Evolutionary conservation across 192 early-diverging fungal genomes (phyloP).

Genomic region (Backusella parvicylindrica): DNA sequence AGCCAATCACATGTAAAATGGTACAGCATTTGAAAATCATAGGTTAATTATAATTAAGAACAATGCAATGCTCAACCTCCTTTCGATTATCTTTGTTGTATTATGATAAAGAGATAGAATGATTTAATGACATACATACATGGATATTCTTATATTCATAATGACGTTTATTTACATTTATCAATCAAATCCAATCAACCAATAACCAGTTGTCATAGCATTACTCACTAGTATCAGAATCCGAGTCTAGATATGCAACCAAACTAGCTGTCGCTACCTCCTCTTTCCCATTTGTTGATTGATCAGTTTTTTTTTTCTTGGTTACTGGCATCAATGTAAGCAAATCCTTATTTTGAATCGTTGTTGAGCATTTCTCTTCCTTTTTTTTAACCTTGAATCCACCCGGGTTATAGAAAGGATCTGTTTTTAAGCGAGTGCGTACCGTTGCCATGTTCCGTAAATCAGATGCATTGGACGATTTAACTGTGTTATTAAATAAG

Average conservation of each 20-base stretch:
- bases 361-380: background rate
- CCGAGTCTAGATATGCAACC: slow-evolving; percentile 4
- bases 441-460: slow-evolving; percentile 16
- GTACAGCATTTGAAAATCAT: background rate
- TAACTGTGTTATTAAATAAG: background rate
- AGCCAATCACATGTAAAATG: background rate
- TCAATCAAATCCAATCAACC: background rate
- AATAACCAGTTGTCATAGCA: no score
- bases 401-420: slow-evolving; percentile 36
- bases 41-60: background rate
- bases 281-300: background rate
- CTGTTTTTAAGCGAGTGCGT: slow-evolving; percentile 39
- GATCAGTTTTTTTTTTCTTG: background rate
- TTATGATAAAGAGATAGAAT: background rate
- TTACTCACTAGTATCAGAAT: slow-evolving; percentile 1
- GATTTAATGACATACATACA: background rate
- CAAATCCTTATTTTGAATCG: background rate
- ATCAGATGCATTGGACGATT: background rate
- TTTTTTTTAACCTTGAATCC: background rate
- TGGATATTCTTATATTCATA: background rate
- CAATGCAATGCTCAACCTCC: background rate
- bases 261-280: background rate
- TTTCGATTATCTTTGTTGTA: background rate
- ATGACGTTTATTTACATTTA: background rate
- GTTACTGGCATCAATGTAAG: background rate